Evolutionary conservation across 257 asterid species (phyloP).

Genomic region (Fraxinus excelsior): DNA sequence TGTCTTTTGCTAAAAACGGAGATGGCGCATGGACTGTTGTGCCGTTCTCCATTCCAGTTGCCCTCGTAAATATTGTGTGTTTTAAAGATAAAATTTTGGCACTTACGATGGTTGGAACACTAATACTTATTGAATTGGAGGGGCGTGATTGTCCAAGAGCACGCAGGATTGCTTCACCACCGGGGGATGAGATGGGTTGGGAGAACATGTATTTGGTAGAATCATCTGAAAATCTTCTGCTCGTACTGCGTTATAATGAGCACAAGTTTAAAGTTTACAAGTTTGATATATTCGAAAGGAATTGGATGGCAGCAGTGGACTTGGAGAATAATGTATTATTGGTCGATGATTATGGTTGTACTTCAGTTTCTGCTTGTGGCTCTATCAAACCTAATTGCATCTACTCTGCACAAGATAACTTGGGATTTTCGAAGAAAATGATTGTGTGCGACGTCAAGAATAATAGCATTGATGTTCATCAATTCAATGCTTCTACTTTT

Average conservation of each 20-base stretch:
- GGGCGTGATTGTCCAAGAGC: slow-evolving; percentile 14
- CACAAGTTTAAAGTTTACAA: slow-evolving; percentile 4
- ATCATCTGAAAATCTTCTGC: slow-evolving; percentile 30
- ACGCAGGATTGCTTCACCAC: slow-evolving; percentile 7
- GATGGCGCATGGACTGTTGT: slow-evolving; percentile 28
- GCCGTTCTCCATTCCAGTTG: slow-evolving; percentile 5
- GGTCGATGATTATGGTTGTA: slow-evolving; percentile 4
- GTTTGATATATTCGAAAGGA: neutral
- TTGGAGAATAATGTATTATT: neutral
- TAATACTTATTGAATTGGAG: slow-evolving; percentile 20
- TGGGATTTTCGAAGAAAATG: neutral
- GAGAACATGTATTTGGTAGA: slow-evolving; percentile 30
- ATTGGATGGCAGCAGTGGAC: neutral
- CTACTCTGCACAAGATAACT: slow-evolving; percentile 16
- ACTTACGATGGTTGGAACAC: slow-evolving; percentile 24
- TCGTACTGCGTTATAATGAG: slow-evolving; percentile 1
- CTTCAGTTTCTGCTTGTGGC: slow-evolving; percentile 19
- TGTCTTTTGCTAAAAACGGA: slow-evolving; percentile 32
- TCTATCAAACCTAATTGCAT: slow-evolving; percentile 5
- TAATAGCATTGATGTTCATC: neutral
- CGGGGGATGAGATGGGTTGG: slow-evolving; percentile 11
- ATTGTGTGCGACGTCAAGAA: slow-evolving; percentile 26
- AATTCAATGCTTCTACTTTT: neutral
- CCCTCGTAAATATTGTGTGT: slow-evolving; percentile 25
- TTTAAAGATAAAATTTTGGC: slow-evolving; percentile 29